These are phyloP conservation scores for Xylariaceae sp. DNA, from an alignment of 2,329 filamentous ascomycete species.

Conservation along the genomic window DNA sequence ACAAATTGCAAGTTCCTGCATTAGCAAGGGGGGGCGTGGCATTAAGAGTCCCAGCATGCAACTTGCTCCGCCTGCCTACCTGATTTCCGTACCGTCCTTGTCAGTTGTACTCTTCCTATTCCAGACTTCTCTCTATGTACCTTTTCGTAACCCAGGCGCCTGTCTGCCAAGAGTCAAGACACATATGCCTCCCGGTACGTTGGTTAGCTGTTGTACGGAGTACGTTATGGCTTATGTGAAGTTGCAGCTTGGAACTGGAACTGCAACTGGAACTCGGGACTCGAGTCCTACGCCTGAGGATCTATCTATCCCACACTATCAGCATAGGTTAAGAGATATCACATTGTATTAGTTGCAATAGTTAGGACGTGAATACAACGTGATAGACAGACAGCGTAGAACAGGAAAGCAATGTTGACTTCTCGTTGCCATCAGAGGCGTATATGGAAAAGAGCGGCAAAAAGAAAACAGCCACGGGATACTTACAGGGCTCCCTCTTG, in stretches of 20 bases:
- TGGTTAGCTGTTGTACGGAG: too few species aligned
- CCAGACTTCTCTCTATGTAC: too few species aligned
- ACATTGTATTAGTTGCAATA: neutral
- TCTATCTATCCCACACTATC: neutral
- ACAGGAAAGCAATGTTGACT: neutral
- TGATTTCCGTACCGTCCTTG: too few species aligned
- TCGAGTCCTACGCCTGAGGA: too few species aligned
- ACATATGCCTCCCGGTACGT: neutral
- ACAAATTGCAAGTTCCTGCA: conserved; percentile 22
- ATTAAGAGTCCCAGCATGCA: neutral
- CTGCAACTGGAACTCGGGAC: neutral
- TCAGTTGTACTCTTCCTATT: too few species aligned
- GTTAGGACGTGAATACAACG: neutral
- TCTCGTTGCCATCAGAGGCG: neutral
- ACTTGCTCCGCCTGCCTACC: too few species aligned
- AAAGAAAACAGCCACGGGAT: neutral
- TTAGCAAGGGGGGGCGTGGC: conserved; percentile 11
- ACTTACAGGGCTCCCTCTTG: neutral
- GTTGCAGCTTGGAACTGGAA: neutral
- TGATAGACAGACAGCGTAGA: neutral
- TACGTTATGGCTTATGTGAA: neutral
- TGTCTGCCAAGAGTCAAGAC: neutral
- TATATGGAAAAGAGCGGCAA: neutral
- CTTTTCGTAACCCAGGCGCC: too few species aligned
- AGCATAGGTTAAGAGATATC: neutral